phyloP scores from a whole-genome alignment of 2,329 filamentous ascomycete species.

The Alternaria conjuncta region DNA sequence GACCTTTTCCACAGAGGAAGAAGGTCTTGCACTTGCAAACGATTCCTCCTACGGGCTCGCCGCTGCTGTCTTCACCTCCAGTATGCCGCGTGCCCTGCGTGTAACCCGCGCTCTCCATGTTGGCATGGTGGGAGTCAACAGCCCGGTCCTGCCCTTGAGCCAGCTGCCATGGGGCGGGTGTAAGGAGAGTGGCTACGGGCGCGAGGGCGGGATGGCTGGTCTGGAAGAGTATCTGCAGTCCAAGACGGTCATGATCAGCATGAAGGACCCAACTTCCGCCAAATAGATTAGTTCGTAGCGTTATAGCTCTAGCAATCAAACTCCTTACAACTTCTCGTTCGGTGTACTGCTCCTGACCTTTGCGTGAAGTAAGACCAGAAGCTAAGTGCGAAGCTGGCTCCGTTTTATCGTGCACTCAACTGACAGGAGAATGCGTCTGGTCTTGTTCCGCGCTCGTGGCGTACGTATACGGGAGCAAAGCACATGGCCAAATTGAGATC shows the following conservation, averaged over 20 bases:
- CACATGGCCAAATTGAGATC: neutral
- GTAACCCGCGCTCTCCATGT: conserved; percentile 26
- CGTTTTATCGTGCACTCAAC: neutral
- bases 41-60: conserved; percentile 39
- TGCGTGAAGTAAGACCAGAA: neutral
- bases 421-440: neutral
- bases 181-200: conserved; percentile 3
- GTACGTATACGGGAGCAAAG: neutral
- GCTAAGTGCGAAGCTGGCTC: neutral
- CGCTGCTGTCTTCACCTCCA: conserved; percentile 15
- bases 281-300: neutral
- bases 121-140: conserved; percentile 28
- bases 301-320: neutral
- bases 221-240: conserved; percentile 1
- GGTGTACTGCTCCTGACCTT: neutral
- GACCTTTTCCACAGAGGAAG: conserved; percentile 44
- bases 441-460: neutral
- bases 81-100: conserved; percentile 19
- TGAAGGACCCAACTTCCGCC: neutral
- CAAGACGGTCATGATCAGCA: conserved; percentile 2
- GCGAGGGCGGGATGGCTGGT: neutral
- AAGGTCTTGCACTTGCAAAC: conserved; percentile 41
- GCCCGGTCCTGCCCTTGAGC: neutral
- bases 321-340: neutral
- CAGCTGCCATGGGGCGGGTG: conserved; percentile 3